These are phyloP conservation scores for Coniferiporia sulphurascens DNA, from an alignment of 1,284 basidiomycete species.

Conservation along the genomic window DNA sequence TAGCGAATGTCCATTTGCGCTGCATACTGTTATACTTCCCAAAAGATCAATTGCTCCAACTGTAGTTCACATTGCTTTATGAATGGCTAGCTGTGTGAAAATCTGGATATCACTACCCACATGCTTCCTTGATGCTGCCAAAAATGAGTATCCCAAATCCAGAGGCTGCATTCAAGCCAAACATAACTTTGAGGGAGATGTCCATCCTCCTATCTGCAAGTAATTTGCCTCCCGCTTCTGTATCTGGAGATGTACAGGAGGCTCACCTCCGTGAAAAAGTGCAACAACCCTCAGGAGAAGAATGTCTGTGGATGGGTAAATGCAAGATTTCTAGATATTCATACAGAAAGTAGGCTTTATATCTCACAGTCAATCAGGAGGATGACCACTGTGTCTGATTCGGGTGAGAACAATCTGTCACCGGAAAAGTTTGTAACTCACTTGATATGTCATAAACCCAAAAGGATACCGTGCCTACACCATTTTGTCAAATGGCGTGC, in stretches of 20 bases:
- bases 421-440: not conserved
- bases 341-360: not conserved
- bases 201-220: not conserved
- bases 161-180: not conserved
- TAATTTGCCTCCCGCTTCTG: not conserved
- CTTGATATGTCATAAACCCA: not conserved
- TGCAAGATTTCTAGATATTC: too few relatives aligned
- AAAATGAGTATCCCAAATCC: not conserved
- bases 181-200: not conserved
- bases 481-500: too few relatives aligned
- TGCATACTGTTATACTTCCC: too few relatives aligned
- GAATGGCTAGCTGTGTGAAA: too few relatives aligned
- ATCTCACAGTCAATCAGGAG: slow-evolving; percentile 6
- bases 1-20: too few relatives aligned
- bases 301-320: not conserved
- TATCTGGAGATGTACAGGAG: not conserved
- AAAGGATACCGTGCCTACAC: not conserved
- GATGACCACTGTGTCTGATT: not conserved
- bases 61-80: too few relatives aligned
- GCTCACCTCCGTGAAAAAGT: not conserved
- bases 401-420: not conserved
- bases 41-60: too few relatives aligned
- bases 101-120: too few relatives aligned
- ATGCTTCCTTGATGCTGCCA: too few relatives aligned
- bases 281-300: slow-evolving; percentile 5